These are phyloP conservation scores for Phalaenopsis aphrodite DNA, from an alignment of 106 monocot genomes.

Conservation along the genomic window DNA sequence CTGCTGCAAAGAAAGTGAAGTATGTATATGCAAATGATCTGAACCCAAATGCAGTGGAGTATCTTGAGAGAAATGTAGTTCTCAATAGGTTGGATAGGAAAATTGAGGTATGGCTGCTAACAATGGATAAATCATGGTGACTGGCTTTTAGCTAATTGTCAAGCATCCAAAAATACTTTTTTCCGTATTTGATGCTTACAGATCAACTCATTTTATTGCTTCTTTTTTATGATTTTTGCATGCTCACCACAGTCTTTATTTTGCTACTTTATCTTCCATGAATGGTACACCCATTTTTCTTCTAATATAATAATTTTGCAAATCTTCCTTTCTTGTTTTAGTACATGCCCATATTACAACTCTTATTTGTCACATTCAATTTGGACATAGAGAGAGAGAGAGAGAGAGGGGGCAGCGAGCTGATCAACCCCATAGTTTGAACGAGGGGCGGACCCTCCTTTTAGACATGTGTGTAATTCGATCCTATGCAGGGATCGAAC, in stretches of 20 bases:
- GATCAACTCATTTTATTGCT: background rate
- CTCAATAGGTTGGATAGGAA: constrained; percentile 89
- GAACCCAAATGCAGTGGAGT: constrained; percentile 87
- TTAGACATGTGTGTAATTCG: too few species aligned
- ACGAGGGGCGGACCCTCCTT: too few species aligned
- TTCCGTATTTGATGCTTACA: too few species aligned
- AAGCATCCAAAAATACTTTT: background rate
- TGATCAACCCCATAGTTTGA: too few species aligned
- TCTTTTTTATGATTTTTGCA: background rate
- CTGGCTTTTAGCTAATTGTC: background rate
- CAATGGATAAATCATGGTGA: background rate
- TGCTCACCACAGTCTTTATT: background rate
- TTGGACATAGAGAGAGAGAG: too few species aligned
- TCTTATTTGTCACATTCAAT: too few species aligned
- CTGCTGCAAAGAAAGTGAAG: constrained; percentile 84
- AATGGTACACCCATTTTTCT: background rate
- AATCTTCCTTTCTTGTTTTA: too few species aligned
- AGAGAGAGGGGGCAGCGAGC: too few species aligned
- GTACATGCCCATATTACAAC: too few species aligned
- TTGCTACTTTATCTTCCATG: background rate
- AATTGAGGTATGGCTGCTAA: constrained; percentile 46
- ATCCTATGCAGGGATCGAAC: too few species aligned
- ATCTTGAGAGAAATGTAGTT: constrained; percentile 80
- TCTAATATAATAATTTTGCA: background rate
- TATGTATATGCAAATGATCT: constrained; percentile 96